A percentile compares a stretch with the other conserved stretches of the same genome.
These are phyloP conservation scores for Zygosaccharomyces pseudobailii DNA, from an alignment of 1,139 yeast genomes.

Conservation along the genomic window DNA sequence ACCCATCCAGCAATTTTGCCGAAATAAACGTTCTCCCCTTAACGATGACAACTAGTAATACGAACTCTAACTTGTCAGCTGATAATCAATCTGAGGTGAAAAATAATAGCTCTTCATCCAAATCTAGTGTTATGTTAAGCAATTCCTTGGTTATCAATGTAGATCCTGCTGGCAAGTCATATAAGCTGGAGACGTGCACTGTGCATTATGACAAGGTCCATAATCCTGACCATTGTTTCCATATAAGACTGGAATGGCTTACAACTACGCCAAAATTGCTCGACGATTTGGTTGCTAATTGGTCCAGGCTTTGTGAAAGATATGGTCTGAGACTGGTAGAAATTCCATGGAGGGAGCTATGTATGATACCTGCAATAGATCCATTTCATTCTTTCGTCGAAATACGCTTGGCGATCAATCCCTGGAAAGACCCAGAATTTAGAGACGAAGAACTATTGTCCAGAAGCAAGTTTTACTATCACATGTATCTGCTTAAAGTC, in stretches of 20 bases:
- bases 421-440: slow-evolving; percentile 61
- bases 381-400: slow-evolving; percentile 88
- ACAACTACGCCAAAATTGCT: slow-evolving; percentile 83
- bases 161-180: slow-evolving; percentile 68
- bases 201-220: slow-evolving; percentile 91
- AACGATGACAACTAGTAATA: slow-evolving; percentile 8
- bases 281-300: slow-evolving; percentile 77
- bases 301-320: slow-evolving; percentile 80
- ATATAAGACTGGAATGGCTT: slow-evolving; percentile 86
- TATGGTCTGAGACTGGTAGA: slow-evolving; percentile 88
- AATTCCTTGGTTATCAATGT: slow-evolving; percentile 64
- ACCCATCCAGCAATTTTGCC: slow-evolving; percentile 8
- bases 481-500: slow-evolving; percentile 54
- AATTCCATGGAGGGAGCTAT: slow-evolving; percentile 84
- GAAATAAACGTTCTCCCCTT: slow-evolving; percentile 7
- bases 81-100: slow-evolving; percentile 8
- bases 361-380: slow-evolving; percentile 66
- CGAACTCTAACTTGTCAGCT: slow-evolving; percentile 9
- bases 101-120: slow-evolving; percentile 4
- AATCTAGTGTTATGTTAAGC: slow-evolving; percentile 33
- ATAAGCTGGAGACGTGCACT: slow-evolving; percentile 69
- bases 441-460: slow-evolving; percentile 37
- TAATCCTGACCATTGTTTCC: slow-evolving; percentile 94
- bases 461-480: slow-evolving; percentile 55
- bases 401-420: slow-evolving; percentile 57